phyloP scores from a whole-genome alignment of 208 protist species.

The Chromosphaera perkinsii region DNA sequence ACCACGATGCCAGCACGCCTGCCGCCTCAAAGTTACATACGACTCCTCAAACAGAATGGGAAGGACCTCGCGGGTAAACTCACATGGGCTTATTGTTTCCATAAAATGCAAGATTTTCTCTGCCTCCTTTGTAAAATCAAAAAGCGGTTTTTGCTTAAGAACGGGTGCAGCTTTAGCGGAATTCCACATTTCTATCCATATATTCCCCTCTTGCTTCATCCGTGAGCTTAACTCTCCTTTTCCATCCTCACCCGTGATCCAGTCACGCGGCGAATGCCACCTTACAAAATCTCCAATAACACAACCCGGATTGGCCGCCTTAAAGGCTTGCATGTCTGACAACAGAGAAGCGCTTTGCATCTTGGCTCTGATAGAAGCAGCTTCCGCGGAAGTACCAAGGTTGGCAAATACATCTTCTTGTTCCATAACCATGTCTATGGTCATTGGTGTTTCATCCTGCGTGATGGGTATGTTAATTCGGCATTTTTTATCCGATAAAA shows the following conservation, averaged over 20 bases:
- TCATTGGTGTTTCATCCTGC: conserved; percentile 20
- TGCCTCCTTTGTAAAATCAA: conserved; percentile 43
- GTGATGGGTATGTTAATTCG: conserved; percentile 23
- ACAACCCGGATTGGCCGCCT: conserved; percentile 47
- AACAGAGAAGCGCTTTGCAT: conserved; percentile 29
- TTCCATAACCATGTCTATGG: conserved; percentile 30
- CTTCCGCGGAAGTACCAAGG: conserved; percentile 14
- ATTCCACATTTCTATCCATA: conserved; percentile 44
- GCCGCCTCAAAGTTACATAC: no score
- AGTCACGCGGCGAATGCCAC: conserved; percentile 55
- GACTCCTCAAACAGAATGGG: no score
- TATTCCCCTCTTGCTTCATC: conserved; percentile 31
- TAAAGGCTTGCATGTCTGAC: conserved; percentile 52
- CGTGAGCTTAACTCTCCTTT: conserved; percentile 31
- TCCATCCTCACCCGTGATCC: conserved; percentile 30
- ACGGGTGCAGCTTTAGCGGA: conserved; percentile 22
- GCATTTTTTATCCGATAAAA: not conserved
- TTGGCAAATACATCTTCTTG: conserved; percentile 17
- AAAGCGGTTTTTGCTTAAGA: conserved; percentile 40
- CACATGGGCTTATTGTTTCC: not conserved
- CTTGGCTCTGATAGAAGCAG: conserved; percentile 6
- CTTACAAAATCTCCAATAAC: conserved; percentile 51
- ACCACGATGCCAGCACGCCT: no score
- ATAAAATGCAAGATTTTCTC: conserved; percentile 31
- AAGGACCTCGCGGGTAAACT: no score